Conservation (phyloP, 208 protist genomes). For the Trypanosoma rangeli region DNA sequence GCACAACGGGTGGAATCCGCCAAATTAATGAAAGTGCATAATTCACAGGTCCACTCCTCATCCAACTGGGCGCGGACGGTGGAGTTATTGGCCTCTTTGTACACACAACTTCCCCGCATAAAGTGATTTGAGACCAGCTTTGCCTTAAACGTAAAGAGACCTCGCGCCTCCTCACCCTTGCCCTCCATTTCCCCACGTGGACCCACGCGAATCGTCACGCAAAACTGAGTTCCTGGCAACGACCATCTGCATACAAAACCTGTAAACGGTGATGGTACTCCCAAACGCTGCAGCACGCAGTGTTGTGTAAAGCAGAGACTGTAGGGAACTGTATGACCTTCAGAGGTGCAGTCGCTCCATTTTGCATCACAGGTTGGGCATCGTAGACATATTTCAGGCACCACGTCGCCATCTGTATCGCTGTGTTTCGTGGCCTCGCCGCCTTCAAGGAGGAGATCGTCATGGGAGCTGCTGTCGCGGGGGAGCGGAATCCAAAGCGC, state of each 20-base stretch:
- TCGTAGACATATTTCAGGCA: constrained; percentile 26
- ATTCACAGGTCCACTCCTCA: constrained; percentile 71
- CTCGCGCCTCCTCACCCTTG: constrained; percentile 48
- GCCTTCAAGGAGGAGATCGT: not conserved
- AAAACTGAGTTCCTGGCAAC: not conserved
- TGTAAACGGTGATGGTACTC: constrained; percentile 55
- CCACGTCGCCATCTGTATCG: not conserved
- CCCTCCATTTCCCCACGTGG: constrained; percentile 31
- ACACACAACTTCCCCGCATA: constrained; percentile 57
- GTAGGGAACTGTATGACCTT: constrained; percentile 46
- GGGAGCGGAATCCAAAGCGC: constrained; percentile 30
- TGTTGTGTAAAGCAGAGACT: constrained; percentile 62
- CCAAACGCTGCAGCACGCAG: constrained; percentile 44
- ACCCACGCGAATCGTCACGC: constrained; percentile 13
- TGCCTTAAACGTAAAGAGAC: constrained; percentile 53
- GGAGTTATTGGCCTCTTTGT: constrained; percentile 35
- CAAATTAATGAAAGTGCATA: constrained; percentile 85
- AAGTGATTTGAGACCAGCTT: constrained; percentile 33
- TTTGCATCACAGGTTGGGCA: constrained; percentile 68
- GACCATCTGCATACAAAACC: constrained; percentile 35
- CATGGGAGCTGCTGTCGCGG: not conserved
- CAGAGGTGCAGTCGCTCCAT: constrained; percentile 53
- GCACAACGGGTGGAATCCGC: constrained; percentile 64
- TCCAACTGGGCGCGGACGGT: constrained; percentile 15
- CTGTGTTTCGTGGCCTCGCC: not conserved